Evolutionary conservation across 2,329 filamentous ascomycete genomes (phyloP).

Genomic region (Sphaerulina populicola): DNA sequence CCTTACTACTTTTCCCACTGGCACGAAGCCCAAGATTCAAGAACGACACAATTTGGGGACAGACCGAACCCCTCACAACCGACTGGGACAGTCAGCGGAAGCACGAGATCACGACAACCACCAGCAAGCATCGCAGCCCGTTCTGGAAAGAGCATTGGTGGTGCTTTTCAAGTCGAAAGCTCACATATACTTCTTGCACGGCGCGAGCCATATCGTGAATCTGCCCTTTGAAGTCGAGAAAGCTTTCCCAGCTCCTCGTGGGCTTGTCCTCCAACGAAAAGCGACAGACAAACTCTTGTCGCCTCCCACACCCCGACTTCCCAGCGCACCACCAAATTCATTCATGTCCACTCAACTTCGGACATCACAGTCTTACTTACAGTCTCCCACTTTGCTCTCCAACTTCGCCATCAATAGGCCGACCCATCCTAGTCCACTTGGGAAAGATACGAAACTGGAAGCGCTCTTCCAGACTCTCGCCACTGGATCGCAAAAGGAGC

Average conservation of each 20-base stretch:
- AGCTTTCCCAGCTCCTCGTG: constrained; percentile 71
- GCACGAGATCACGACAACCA: neutral
- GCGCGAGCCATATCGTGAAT: constrained; percentile 80
- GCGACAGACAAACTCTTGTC: constrained; percentile 44
- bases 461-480: constrained; percentile 26
- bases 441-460: constrained; percentile 23
- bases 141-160: constrained; percentile 55
- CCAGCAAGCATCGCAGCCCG: neutral
- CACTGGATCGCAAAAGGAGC: constrained; percentile 10
- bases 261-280: constrained; percentile 79
- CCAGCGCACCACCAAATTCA: constrained; percentile 66
- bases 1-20: constrained; percentile 65
- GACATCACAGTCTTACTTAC: constrained; percentile 28
- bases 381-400: constrained; percentile 29
- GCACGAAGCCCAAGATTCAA: neutral
- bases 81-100: constrained; percentile 1
- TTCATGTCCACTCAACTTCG: constrained; percentile 64
- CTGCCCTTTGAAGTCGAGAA: constrained; percentile 90
- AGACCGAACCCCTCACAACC: constrained; percentile 5
- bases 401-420: constrained; percentile 21
- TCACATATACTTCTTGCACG: constrained; percentile 84
- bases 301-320: constrained; percentile 35
- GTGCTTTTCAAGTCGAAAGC: constrained; percentile 88
- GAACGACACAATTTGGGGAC: constrained; percentile 1
- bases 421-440: constrained; percentile 22